phyloP scores from a whole-genome alignment of 768 basidiomycete species.

The Lactarius pseudohatsudake region DNA sequence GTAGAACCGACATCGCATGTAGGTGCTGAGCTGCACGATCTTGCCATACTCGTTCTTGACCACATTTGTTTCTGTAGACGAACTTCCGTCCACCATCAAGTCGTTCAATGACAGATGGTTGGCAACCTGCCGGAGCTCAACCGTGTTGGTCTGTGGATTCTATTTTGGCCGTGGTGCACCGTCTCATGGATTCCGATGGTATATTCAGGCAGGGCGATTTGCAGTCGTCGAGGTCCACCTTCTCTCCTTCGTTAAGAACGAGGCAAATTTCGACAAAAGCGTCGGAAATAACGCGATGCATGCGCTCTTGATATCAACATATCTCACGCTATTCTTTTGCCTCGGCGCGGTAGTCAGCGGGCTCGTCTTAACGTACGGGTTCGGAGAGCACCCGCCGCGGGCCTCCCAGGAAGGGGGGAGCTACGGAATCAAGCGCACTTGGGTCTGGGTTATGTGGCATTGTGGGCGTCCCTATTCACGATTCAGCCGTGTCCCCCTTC shows the following conservation, averaged over 20 bases:
- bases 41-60: neutral
- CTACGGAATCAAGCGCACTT: constrained; percentile 15
- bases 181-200: neutral
- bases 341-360: constrained; percentile 22
- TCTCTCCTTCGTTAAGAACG: constrained; percentile 19
- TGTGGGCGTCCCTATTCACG: constrained; percentile 9
- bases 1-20: constrained; percentile 24
- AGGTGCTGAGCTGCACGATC: neutral
- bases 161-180: neutral
- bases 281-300: neutral
- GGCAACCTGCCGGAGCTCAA: constrained; percentile 20
- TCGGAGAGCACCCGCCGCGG: constrained; percentile 18
- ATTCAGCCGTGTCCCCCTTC: neutral
- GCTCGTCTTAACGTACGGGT: constrained; percentile 25
- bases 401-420: constrained; percentile 7
- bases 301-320: constrained; percentile 24
- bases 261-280: neutral
- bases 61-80: constrained; percentile 13
- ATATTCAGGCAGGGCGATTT: constrained; percentile 24
- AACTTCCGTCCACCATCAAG: constrained; percentile 24
- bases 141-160: constrained; percentile 15
- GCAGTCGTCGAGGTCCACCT: constrained; percentile 19
- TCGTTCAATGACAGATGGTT: constrained; percentile 24
- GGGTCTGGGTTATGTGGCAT: constrained; percentile 24
- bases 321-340: constrained; percentile 25